These are phyloP conservation scores for Saksenaea vasiformis DNA, from an alignment of 371 early-diverging fungal genomes.

Conservation along the genomic window DNA sequence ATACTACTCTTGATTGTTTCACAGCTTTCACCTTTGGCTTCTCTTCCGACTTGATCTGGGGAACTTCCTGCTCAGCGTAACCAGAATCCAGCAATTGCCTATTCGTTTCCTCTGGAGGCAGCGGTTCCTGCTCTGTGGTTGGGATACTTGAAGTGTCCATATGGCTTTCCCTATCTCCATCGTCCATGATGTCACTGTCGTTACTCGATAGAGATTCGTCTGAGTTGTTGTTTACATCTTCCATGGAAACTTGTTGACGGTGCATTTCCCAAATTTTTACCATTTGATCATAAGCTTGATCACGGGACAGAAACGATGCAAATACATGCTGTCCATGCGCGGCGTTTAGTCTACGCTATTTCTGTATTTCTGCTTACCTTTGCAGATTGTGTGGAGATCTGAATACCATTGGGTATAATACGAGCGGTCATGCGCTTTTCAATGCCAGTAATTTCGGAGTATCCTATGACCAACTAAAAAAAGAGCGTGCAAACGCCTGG, in stretches of 20 bases:
- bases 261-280: conserved; percentile 60
- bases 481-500: not conserved
- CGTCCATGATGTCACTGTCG: not conserved
- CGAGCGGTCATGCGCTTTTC: conserved; percentile 81
- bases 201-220: not conserved
- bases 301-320: conserved; percentile 79
- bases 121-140: conserved; percentile 54
- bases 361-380: conserved; percentile 47
- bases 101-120: not conserved
- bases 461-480: conserved; percentile 73
- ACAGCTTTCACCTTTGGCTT: not conserved
- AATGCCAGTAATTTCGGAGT: conserved; percentile 79
- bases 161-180: conserved; percentile 50
- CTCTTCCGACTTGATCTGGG: not conserved
- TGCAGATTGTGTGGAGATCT: conserved; percentile 69
- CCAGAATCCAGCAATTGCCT: not conserved
- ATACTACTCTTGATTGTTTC: not conserved
- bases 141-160: conserved; percentile 48
- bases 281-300: conserved; percentile 72
- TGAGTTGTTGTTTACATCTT: not conserved
- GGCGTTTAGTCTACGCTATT: not conserved
- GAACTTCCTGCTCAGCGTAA: not conserved
- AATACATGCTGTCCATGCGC: conserved; percentile 61
- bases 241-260: not conserved
- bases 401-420: conserved; percentile 87